A percentile compares a stretch with the other conserved stretches of the same genome.
phyloP scores from a whole-genome alignment of 345 rosid genomes.

The Lepidium didymum region DNA sequence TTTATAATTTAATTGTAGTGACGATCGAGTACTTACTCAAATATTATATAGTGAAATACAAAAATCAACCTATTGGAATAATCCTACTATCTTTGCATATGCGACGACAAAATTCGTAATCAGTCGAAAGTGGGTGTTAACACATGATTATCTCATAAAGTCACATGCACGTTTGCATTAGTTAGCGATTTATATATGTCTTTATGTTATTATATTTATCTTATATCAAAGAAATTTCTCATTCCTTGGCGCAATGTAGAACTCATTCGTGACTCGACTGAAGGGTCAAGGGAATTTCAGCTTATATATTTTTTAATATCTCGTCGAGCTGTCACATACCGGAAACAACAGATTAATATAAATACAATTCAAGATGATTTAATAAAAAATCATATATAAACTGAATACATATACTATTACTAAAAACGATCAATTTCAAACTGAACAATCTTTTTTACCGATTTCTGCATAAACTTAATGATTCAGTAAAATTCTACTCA shows the following conservation, averaged over 20 bases:
- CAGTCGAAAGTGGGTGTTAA: slow-evolving; percentile 20
- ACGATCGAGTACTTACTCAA: background rate
- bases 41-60: background rate
- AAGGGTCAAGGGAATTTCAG: background rate
- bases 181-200: background rate
- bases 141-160: slow-evolving; percentile 10
- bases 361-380: background rate
- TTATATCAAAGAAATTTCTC: background rate
- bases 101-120: slow-evolving; percentile 20
- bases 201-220: background rate
- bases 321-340: background rate
- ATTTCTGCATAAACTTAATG: no score
- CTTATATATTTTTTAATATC: background rate
- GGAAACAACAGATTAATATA: background rate
- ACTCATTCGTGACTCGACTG: background rate
- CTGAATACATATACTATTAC: no score
- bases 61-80: background rate
- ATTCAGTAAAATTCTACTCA: no score
- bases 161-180: slow-evolving; percentile 16
- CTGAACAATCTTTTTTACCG: no score
- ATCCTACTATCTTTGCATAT: slow-evolving; percentile 1
- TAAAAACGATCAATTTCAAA: no score
- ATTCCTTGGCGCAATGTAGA: background rate
- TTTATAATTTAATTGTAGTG: background rate
- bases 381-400: no score